These are phyloP conservation scores for Sparassis latifolia DNA, from an alignment of 1,284 basidiomycete species.

Conservation along the genomic window DNA sequence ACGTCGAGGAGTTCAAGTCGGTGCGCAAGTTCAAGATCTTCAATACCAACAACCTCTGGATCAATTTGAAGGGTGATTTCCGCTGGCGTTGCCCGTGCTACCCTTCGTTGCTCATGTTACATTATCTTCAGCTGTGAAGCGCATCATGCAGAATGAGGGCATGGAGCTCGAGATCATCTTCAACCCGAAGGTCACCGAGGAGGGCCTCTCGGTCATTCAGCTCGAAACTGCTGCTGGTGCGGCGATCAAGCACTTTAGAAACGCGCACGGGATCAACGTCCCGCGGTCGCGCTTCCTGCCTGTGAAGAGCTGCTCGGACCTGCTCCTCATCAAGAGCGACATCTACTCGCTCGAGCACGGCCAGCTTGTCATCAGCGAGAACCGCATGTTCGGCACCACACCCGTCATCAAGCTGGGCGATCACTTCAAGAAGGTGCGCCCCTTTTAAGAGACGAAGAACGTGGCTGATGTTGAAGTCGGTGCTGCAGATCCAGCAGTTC, in stretches of 20 bases:
- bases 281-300: constrained; percentile 96
- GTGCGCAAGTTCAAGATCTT: constrained; percentile 93
- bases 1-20: constrained; percentile 97
- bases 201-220: constrained; percentile 81
- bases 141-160: constrained; percentile 86
- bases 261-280: constrained; percentile 95
- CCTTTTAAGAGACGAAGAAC: not conserved
- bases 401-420: constrained; percentile 97
- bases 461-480: not conserved
- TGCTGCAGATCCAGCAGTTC: constrained; percentile 75
- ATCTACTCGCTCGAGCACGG: constrained; percentile 94
- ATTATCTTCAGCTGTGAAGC: constrained; percentile 58
- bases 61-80: constrained; percentile 72
- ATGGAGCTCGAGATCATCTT: constrained; percentile 93
- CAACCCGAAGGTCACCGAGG: constrained; percentile 89
- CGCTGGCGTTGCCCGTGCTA: constrained; percentile 8
- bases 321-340: constrained; percentile 93
- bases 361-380: constrained; percentile 84
- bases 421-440: constrained; percentile 71
- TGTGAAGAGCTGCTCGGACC: constrained; percentile 85
- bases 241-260: constrained; percentile 94
- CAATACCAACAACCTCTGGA: constrained; percentile 98
- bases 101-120: not conserved
- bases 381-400: constrained; percentile 86
- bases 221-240: constrained; percentile 96